Evolutionary conservation across 495 filamentous ascomycete species (phyloP).

Genomic region (Parathielavia hyrcaniae): DNA sequence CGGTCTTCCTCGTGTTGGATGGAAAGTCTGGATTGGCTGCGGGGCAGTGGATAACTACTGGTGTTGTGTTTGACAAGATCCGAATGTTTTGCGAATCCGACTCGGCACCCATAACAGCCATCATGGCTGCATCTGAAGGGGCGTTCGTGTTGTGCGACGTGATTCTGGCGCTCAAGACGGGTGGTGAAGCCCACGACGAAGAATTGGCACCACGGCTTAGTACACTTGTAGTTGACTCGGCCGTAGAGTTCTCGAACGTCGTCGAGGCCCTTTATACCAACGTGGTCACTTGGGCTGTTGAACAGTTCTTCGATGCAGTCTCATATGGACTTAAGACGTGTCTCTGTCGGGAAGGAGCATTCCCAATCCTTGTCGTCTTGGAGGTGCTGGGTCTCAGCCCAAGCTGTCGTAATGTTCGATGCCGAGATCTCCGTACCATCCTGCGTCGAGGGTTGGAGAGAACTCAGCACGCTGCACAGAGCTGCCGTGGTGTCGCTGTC

Average conservation of each 20-base stretch:
- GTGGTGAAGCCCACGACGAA: not conserved
- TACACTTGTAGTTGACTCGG: not conserved
- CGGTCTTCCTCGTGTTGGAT: not conserved
- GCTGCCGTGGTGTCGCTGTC: too few relatives aligned
- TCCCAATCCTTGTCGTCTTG: not conserved
- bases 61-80: not conserved
- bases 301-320: not conserved
- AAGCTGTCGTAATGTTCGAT: too few relatives aligned
- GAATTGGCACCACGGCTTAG: not conserved
- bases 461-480: not conserved
- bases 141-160: slow-evolving; percentile 2
- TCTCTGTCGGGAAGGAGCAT: not conserved
- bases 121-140: not conserved
- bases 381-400: not conserved
- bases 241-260: not conserved
- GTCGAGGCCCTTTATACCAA: not conserved
- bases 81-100: not conserved
- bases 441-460: not conserved
- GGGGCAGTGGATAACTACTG: not conserved
- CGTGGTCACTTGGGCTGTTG: not conserved
- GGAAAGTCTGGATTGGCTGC: not conserved
- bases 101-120: not conserved
- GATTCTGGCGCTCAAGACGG: not conserved
- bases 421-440: too few relatives aligned
- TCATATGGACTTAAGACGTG: not conserved